Evolutionary conservation across 1,284 basidiomycete species (phyloP).

Genomic region (Cryptococcus amylolentus): DNA sequence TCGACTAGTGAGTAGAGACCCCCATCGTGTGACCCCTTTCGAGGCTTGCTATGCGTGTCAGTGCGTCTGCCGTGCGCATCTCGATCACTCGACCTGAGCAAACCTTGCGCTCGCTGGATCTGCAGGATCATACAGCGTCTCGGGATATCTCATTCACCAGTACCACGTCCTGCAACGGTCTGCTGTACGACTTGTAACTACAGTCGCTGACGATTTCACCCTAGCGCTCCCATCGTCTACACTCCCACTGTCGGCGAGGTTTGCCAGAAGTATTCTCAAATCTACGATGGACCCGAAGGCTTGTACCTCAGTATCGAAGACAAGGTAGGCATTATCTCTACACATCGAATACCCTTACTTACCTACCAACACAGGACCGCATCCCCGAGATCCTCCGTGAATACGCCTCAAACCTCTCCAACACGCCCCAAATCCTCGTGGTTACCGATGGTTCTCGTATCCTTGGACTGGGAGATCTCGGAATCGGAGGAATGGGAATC

Average conservation of each 20-base stretch:
- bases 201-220: not conserved
- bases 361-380: slow-evolving; percentile 21
- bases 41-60: not conserved
- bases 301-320: slow-evolving; percentile 77
- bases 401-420: slow-evolving; percentile 55
- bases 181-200: not conserved
- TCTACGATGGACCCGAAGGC: slow-evolving; percentile 71
- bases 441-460: slow-evolving; percentile 92
- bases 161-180: not conserved
- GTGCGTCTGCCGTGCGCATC: not conserved
- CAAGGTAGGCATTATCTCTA: slow-evolving; percentile 54
- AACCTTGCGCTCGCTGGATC: no score
- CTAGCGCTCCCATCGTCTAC: slow-evolving; percentile 71
- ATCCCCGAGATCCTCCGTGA: slow-evolving; percentile 44
- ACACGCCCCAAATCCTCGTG: slow-evolving; percentile 74
- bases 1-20: slow-evolving; percentile 34
- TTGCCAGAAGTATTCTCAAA: slow-evolving; percentile 77
- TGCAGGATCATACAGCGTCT: no score
- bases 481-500: slow-evolving; percentile 71
- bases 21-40: not conserved
- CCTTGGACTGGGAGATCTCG: slow-evolving; percentile 85
- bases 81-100: not conserved
- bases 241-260: slow-evolving; percentile 90
- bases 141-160: no score
- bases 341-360: not conserved